Conservation (phyloP, 2,329 filamentous ascomycete species). For the Claviceps arundinis region DNA sequence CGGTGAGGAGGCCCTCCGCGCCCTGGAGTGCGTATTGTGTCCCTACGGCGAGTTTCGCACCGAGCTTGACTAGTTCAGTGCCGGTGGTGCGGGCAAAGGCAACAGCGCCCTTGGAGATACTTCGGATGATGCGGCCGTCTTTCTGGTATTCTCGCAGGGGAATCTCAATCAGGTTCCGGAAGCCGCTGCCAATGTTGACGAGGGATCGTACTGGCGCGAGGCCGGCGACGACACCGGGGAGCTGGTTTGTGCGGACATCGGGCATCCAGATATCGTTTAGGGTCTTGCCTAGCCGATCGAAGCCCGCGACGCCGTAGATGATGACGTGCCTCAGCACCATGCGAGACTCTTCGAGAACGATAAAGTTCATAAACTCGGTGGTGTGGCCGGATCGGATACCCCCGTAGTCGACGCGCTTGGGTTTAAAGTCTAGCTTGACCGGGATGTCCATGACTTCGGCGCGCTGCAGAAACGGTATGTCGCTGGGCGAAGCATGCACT, state of each 20-base stretch:
- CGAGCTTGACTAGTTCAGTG: slow-evolving; percentile 84
- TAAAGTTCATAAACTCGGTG: slow-evolving; percentile 97
- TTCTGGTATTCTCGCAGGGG: slow-evolving; percentile 88
- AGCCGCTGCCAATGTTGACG: slow-evolving; percentile 79
- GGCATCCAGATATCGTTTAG: slow-evolving; percentile 96
- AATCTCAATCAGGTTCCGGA: slow-evolving; percentile 76
- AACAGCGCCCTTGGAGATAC: slow-evolving; percentile 78
- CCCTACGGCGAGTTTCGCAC: slow-evolving; percentile 86
- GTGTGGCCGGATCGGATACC: slow-evolving; percentile 86
- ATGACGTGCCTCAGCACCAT: slow-evolving; percentile 82
- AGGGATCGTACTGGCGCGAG: slow-evolving; percentile 80
- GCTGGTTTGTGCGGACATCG: slow-evolving; percentile 78
- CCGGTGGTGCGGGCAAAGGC: slow-evolving; percentile 90
- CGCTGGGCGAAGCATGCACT: slow-evolving; percentile 46
- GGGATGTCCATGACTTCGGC: slow-evolving; percentile 75
- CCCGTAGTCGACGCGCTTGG: slow-evolving; percentile 92
- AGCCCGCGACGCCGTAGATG: slow-evolving; percentile 81
- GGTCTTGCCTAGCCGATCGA: slow-evolving; percentile 77
- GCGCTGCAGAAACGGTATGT: slow-evolving; percentile 77
- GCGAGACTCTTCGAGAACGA: slow-evolving; percentile 78
- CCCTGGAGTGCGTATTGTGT: slow-evolving; percentile 88
- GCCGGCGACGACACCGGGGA: slow-evolving; percentile 77
- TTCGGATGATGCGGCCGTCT: slow-evolving; percentile 82
- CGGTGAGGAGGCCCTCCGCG: slow-evolving; percentile 64
- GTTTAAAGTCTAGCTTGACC: slow-evolving; percentile 87